A percentile compares a stretch with the other conserved stretches of the same genome.
Conservation (phyloP, 371 early-diverging fungal species). For the Syncephalis plumigaleata region DNA sequence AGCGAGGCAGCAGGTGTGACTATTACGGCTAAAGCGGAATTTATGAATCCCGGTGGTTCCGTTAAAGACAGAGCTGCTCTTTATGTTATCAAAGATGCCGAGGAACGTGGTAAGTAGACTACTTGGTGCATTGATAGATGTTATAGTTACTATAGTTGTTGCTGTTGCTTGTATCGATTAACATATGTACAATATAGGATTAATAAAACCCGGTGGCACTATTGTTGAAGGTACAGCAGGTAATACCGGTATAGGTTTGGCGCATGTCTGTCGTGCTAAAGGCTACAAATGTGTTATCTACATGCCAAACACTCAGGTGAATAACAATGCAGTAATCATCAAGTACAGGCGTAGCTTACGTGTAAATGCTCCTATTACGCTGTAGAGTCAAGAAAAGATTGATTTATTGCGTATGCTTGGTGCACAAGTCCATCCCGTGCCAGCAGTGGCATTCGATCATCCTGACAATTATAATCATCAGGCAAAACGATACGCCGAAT, state of each 20-base stretch:
- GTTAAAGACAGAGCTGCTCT: constrained; percentile 94
- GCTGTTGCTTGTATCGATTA: not conserved
- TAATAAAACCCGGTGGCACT: constrained; percentile 79
- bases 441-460: constrained; percentile 80
- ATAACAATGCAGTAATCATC: no score
- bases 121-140: not conserved
- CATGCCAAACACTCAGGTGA: constrained; percentile 89
- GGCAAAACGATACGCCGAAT: constrained; percentile 69
- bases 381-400: constrained; percentile 83
- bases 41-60: constrained; percentile 96
- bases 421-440: constrained; percentile 76
- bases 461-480: constrained; percentile 92
- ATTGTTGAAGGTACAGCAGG: constrained; percentile 93
- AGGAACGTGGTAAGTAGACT: constrained; percentile 30
- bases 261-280: constrained; percentile 86
- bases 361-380: no score
- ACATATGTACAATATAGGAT: constrained; percentile 19
- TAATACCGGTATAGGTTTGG: constrained; percentile 92
- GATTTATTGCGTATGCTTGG: constrained; percentile 82
- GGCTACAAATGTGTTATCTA: constrained; percentile 93
- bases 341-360: no score
- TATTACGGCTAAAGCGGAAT: constrained; percentile 88
- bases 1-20: constrained; percentile 76
- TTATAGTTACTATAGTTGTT: not conserved
- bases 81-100: constrained; percentile 84